Percentiles rank a stretch among this genome's conserved stretches.
Conservation (phyloP, 208 protist genomes). For the Leishmania arabica region DNA sequence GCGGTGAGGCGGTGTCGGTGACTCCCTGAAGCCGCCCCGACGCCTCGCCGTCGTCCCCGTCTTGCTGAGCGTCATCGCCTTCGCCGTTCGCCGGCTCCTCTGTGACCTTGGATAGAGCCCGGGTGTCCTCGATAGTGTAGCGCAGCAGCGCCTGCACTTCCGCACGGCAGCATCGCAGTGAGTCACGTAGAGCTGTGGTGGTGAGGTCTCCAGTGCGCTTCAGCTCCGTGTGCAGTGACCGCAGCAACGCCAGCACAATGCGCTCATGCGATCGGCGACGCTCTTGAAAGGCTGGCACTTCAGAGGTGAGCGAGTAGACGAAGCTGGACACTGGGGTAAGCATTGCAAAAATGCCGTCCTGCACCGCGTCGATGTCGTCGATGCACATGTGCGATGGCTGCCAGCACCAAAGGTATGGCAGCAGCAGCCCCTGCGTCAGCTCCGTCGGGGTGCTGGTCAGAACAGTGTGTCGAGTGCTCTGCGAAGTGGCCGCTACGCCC, state of each 20-base stretch:
- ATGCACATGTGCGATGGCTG: slow-evolving; percentile 61
- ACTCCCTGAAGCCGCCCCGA: not conserved
- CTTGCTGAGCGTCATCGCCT: slow-evolving; percentile 8
- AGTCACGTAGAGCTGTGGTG: slow-evolving; percentile 54
- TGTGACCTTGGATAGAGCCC: slow-evolving; percentile 18
- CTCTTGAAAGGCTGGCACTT: slow-evolving; percentile 46
- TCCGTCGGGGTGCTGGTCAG: slow-evolving; percentile 43
- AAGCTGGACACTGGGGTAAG: slow-evolving; percentile 62
- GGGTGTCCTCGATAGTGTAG: slow-evolving; percentile 40
- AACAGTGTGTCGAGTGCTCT: slow-evolving; percentile 53
- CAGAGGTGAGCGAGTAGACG: slow-evolving; percentile 53
- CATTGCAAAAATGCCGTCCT: slow-evolving; percentile 59
- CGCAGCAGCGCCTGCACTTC: slow-evolving; percentile 54
- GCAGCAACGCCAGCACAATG: slow-evolving; percentile 43
- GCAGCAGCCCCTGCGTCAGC: slow-evolving; percentile 40
- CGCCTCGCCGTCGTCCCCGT: not conserved
- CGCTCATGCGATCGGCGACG: slow-evolving; percentile 40
- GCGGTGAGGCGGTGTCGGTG: slow-evolving; percentile 13
- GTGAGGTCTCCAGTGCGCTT: slow-evolving; percentile 43
- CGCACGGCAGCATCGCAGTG: slow-evolving; percentile 51
- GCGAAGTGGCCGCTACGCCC: slow-evolving; percentile 63
- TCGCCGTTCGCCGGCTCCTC: slow-evolving; percentile 17
- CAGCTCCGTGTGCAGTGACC: slow-evolving; percentile 49
- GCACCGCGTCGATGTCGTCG: slow-evolving; percentile 75
- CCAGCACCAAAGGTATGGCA: slow-evolving; percentile 74